A percentile compares a stretch with the other conserved stretches of the same genome.
These are phyloP conservation scores for Aspergillus pseudonomiae DNA, from an alignment of 2,329 filamentous ascomycete genomes.

Conservation along the genomic window DNA sequence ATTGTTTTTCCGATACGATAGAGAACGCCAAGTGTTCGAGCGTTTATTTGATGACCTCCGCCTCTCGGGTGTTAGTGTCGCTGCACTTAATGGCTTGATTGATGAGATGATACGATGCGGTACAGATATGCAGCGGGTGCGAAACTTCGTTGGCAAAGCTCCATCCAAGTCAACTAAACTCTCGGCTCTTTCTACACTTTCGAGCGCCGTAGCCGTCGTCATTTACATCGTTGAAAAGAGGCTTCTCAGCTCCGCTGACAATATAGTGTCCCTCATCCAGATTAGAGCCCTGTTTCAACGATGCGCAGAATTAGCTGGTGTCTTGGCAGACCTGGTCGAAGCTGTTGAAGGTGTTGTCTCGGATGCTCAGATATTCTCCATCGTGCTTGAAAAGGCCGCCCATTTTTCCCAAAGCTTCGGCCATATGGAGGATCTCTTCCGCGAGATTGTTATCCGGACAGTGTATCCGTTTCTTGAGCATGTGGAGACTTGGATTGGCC, in stretches of 20 bases:
- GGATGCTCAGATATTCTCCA: constrained; percentile 65
- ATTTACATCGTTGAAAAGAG: constrained; percentile 42
- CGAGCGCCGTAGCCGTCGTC: constrained; percentile 37
- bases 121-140: constrained; percentile 39
- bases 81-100: constrained; percentile 39
- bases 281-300: constrained; percentile 42
- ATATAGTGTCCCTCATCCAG: constrained; percentile 38
- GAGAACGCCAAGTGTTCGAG: constrained; percentile 38
- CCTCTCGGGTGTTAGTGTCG: constrained; percentile 55
- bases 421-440: constrained; percentile 65
- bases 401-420: constrained; percentile 65
- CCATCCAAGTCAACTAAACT: constrained; percentile 30
- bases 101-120: constrained; percentile 39
- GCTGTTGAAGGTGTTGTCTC: constrained; percentile 52
- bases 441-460: constrained; percentile 66
- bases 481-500: constrained; percentile 74
- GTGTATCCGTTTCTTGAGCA: constrained; percentile 69
- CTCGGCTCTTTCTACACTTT: constrained; percentile 39
- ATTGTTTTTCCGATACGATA: constrained; percentile 46
- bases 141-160: constrained; percentile 37
- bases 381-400: constrained; percentile 64
- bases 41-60: constrained; percentile 48
- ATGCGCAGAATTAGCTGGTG: constrained; percentile 41
- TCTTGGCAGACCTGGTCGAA: constrained; percentile 40
- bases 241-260: constrained; percentile 28